Percentiles rank a stretch among this genome's conserved stretches.
Evolutionary conservation across 768 basidiomycete genomes (phyloP).

Genomic region (Tricholoma terreum): DNA sequence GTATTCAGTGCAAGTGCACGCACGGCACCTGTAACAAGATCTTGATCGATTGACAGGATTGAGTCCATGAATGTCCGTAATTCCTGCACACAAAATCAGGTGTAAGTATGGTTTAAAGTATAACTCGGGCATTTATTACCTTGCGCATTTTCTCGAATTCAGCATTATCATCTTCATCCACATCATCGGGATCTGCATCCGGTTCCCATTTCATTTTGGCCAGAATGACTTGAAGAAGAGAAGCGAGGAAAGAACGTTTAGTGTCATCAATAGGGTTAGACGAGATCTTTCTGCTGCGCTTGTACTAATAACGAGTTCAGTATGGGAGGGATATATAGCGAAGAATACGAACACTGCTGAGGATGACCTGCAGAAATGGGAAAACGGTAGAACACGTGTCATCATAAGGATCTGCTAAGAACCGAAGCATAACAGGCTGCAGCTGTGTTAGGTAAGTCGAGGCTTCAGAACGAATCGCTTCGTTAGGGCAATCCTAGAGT

Average conservation of each 20-base stretch:
- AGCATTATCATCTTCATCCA: slow-evolving; percentile 83
- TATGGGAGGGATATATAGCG: neutral
- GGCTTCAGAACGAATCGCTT: slow-evolving; percentile 63
- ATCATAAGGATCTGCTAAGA: slow-evolving; percentile 87
- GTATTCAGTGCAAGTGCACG: slow-evolving; percentile 71
- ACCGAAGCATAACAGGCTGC: slow-evolving; percentile 80
- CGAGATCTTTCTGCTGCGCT: slow-evolving; percentile 62
- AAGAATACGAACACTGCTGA: slow-evolving; percentile 61
- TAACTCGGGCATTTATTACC: slow-evolving; percentile 35
- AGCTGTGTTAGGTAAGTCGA: slow-evolving; percentile 58
- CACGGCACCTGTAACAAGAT: slow-evolving; percentile 78
- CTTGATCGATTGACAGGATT: slow-evolving; percentile 79
- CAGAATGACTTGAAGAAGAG: slow-evolving; percentile 74
- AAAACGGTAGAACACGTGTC: slow-evolving; percentile 87
- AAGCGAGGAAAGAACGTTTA: slow-evolving; percentile 73
- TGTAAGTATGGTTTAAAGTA: neutral
- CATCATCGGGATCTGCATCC: slow-evolving; percentile 73
- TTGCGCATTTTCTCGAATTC: slow-evolving; percentile 86
- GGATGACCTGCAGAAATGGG: slow-evolving; percentile 70
- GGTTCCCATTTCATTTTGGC: slow-evolving; percentile 90
- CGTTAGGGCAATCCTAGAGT: slow-evolving; percentile 55
- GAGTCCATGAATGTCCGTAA: slow-evolving; percentile 85
- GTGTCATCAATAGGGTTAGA: slow-evolving; percentile 59
- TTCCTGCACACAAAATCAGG: slow-evolving; percentile 47
- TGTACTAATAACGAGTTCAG: slow-evolving; percentile 57